phyloP scores from a whole-genome alignment of 2,329 filamentous ascomycete species.

The Madurella mycetomatis region DNA sequence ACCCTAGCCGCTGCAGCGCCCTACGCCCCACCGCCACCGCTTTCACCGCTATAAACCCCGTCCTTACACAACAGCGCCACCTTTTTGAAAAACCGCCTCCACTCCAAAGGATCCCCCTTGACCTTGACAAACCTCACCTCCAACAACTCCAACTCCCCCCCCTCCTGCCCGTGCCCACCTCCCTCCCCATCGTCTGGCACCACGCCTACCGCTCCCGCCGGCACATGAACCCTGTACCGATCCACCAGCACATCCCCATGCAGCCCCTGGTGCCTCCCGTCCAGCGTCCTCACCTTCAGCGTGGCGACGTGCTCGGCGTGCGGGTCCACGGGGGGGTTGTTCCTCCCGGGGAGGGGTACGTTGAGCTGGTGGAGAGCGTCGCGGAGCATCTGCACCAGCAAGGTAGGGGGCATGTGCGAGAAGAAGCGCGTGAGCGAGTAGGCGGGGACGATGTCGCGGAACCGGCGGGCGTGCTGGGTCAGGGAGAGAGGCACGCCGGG shows the following conservation, averaged over 20 bases:
- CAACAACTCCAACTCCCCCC: slow-evolving; percentile 53
- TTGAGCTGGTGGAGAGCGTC: slow-evolving; percentile 82
- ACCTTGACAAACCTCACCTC: slow-evolving; percentile 91
- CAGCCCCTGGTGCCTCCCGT: slow-evolving; percentile 66
- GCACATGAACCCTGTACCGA: slow-evolving; percentile 37
- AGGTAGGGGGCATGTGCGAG: slow-evolving; percentile 68
- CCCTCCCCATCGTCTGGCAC: slow-evolving; percentile 43
- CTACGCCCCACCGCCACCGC: slow-evolving; percentile 3
- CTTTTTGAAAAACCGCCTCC: slow-evolving; percentile 95
- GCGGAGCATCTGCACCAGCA: slow-evolving; percentile 74
- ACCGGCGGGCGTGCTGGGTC: slow-evolving; percentile 83
- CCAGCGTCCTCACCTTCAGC: slow-evolving; percentile 70
- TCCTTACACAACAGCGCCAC: slow-evolving; percentile 85
- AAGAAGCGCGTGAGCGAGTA: slow-evolving; percentile 90
- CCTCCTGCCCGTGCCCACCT: slow-evolving; percentile 51
- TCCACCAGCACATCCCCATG: slow-evolving; percentile 74
- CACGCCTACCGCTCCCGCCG: slow-evolving; percentile 40
- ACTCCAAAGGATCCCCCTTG: slow-evolving; percentile 94
- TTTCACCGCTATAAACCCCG: slow-evolving; percentile 53
- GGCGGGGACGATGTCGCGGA: slow-evolving; percentile 84
- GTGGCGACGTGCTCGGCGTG: slow-evolving; percentile 54
- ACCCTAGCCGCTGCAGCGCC: not conserved
- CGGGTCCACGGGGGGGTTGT: slow-evolving; percentile 34
- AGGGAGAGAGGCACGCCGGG: slow-evolving; percentile 76
- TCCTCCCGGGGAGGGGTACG: slow-evolving; percentile 58